Conservation (phyloP, 1,284 basidiomycete species). For the Ceratobasidium sp. region DNA sequence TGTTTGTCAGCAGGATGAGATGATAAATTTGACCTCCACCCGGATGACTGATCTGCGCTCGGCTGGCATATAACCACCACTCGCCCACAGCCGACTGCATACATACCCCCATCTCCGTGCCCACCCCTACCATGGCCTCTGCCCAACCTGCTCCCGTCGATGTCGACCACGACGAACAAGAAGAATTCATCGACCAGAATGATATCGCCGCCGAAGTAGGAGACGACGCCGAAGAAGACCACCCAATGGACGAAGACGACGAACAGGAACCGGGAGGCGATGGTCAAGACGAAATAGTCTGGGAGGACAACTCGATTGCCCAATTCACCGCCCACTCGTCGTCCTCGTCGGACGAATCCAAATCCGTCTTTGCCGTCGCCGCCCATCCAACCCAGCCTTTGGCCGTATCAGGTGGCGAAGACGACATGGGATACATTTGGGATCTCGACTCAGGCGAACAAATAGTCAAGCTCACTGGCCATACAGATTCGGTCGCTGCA, state of each 20-base stretch:
- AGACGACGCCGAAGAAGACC: slow-evolving; percentile 74
- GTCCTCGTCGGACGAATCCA: background rate
- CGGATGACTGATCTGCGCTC: slow-evolving; percentile 29
- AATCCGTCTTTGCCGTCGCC: slow-evolving; percentile 84
- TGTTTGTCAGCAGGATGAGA: background rate
- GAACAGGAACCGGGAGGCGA: slow-evolving; percentile 51
- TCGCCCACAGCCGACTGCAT: background rate
- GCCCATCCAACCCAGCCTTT: slow-evolving; percentile 87
- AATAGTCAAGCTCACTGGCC: slow-evolving; percentile 86
- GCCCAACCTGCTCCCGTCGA: slow-evolving; percentile 64
- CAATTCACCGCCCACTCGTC: slow-evolving; percentile 67
- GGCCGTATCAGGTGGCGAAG: slow-evolving; percentile 92
- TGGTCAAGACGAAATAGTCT: slow-evolving; percentile 55
- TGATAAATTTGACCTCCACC: slow-evolving; percentile 37
- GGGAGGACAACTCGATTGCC: slow-evolving; percentile 70
- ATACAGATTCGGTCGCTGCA: slow-evolving; percentile 88
- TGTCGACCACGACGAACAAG: slow-evolving; percentile 51
- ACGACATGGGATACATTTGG: slow-evolving; percentile 95
- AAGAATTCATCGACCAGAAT: slow-evolving; percentile 48
- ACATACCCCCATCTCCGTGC: slow-evolving; percentile 8
- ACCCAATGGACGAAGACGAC: slow-evolving; percentile 71
- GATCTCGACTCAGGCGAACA: slow-evolving; percentile 83
- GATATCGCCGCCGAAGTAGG: slow-evolving; percentile 57
- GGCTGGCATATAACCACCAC: slow-evolving; percentile 9
- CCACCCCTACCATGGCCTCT: slow-evolving; percentile 30